Evolutionary conservation across 192 early-diverging fungal genomes (phyloP), one percentile per base, ranked within the genome.

Genomic region (Piromyces sp.): DNA sequence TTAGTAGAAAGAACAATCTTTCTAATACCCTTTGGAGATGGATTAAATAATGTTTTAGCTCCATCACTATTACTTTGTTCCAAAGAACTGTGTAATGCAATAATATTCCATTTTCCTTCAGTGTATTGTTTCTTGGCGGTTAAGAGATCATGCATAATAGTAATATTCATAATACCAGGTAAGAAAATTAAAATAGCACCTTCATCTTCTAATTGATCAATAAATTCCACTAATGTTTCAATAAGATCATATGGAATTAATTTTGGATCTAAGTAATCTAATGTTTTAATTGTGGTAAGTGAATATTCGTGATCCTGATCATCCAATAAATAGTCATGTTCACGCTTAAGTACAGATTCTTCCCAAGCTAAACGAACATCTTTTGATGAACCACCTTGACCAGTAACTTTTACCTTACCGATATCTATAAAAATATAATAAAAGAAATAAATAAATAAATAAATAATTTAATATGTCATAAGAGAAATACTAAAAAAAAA

Each of bases 1-100:
- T 95, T 95, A 37, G 94, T 95, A 5, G 91, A 86, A 22, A 95
- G 83, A 15, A 95, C 93, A 79, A 95, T 87, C 83, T 95, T 95
- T 29, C 93, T 17, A 15, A 88, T 80, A 9, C 90, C 89, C 13
- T 81, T 80, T 3, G 85, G 83, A 0, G 90, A 84, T 0, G 82
- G 81, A 80, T 87, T 86, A 84, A 95, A 95, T 19, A 95, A 94
- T 12, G 84, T 87, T 83, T 51, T 51, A 51, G 15, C 19, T 5
- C 42, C 42, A 51, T 90, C 81, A 88, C 89, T 83, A 85, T 81
- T 16, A 79, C 83, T 89, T 86, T 95, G 94, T 29, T 91, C 90
- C 17, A 88, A 87, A 9, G 92, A 90, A 9, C 92, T 91, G 81
- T 94, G 94, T 58, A 95, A 84, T 0, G 93, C 89, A 58, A 91